phyloP scores from a whole-genome alignment of 2,329 filamentous ascomycete species.

The Paraconiothyrium sp. region DNA sequence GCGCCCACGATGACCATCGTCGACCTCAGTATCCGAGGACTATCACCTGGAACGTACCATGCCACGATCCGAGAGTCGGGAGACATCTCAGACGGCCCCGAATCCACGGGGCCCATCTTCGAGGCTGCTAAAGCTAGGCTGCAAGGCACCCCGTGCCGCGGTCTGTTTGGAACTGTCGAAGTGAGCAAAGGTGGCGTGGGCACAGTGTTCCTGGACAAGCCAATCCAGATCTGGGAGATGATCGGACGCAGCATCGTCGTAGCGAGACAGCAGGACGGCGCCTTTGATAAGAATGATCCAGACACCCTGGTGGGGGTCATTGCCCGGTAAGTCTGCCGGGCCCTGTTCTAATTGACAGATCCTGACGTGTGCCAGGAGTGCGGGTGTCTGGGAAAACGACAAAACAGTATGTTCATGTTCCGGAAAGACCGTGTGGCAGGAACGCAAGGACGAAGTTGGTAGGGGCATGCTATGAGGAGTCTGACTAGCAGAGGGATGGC shows the following conservation, averaged over 20 bases:
- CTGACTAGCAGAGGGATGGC: not conserved
- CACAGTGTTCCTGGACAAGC: constrained; percentile 80
- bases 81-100: constrained; percentile 84
- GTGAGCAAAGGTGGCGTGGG: constrained; percentile 81
- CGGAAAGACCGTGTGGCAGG: constrained; percentile 98
- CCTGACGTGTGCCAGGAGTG: constrained; percentile 68
- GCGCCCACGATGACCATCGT: constrained; percentile 79
- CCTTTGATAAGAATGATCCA: constrained; percentile 75
- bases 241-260: constrained; percentile 94
- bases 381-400: constrained; percentile 97
- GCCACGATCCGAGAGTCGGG: constrained; percentile 87
- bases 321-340: constrained; percentile 57
- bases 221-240: constrained; percentile 92
- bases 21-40: constrained; percentile 85
- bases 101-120: constrained; percentile 87
- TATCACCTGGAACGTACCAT: constrained; percentile 81
- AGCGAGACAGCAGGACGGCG: constrained; percentile 70
- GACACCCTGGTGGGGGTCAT: constrained; percentile 93
- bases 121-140: constrained; percentile 59
- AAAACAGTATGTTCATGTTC: constrained; percentile 98
- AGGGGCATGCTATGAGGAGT: constrained; percentile 83
- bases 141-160: constrained; percentile 62
- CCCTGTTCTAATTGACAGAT: constrained; percentile 4
- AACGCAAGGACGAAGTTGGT: constrained; percentile 85
- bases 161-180: constrained; percentile 77